Evolutionary conservation across 345 rosid species (phyloP), one percentile per base, ranked within the genome.

Genomic region (Heritiera littoralis): DNA sequence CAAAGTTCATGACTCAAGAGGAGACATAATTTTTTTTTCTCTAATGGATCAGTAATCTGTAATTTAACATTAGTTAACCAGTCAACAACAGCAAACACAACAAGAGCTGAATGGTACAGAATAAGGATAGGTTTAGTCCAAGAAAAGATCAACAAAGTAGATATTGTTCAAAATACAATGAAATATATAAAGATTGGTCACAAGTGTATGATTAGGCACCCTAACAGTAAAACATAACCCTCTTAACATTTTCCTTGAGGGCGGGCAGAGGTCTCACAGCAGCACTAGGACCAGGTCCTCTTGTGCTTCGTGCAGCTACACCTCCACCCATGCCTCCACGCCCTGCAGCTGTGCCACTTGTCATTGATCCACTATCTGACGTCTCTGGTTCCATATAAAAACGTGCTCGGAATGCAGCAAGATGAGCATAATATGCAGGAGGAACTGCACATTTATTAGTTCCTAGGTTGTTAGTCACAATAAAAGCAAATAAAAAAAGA

Each of bases 301-400:
- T 93, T 0, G 93, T 87, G 83, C 76, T 82, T 67, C 92, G 80
- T 3, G 55, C 78, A 67, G 74, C 86, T 23, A 79, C 88, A 73
- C 83, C 90, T 71, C 84, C 89, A 52, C 89, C 90, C 75, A 72
- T 63, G 72, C 92, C 92, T 56, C 93, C 92, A 1, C 93, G 92
- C 35, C 88, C 92, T 56, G 79, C 85, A 59, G 82, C 84, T 58
- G 86, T 80, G 5, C 98, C 98, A 70, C 98, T 93, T 1, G 92
- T 89, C 90, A 93, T 90, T 1, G 99, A 96, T 9, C 97, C 99
- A 55, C 97, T 94, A 84, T 96, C 99, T 9, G 98, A 94, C 3
- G 98, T 89, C 88, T 94, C 99, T 1, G 99, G 98, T 75, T 96
- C 99, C 99, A 94, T 91, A 78, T 96, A 96, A 88, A 96, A 96